Percentiles rank a stretch among this genome's conserved stretches.
Conservation (phyloP, 1,284 basidiomycete species). For the Pseudozyma thailandica region DNA sequence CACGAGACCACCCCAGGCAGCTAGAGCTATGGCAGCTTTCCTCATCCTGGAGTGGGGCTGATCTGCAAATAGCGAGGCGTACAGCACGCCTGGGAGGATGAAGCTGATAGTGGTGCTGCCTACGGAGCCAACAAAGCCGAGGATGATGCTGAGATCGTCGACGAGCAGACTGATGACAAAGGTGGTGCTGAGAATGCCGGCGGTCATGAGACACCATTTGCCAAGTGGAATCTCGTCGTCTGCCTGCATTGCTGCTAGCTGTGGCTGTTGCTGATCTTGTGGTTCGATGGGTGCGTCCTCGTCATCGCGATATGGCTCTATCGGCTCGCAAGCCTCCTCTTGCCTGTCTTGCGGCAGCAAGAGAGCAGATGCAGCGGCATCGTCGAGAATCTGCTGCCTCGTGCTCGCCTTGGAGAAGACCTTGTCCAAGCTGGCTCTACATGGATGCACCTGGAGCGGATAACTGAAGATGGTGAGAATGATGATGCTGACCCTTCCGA, state of each 20-base stretch:
- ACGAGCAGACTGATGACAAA: constrained; percentile 60
- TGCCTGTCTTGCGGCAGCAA: not conserved
- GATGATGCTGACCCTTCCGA: constrained; percentile 93
- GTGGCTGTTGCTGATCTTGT: not conserved
- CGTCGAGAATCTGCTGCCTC: constrained; percentile 40
- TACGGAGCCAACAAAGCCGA: constrained; percentile 92
- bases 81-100: constrained; percentile 80
- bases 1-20: constrained; percentile 52
- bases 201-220: constrained; percentile 58
- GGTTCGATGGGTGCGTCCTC: constrained; percentile 15
- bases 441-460: constrained; percentile 81
- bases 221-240: constrained; percentile 40
- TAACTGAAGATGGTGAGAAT: constrained; percentile 74
- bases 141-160: constrained; percentile 65
- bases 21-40: constrained; percentile 35
- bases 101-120: constrained; percentile 97
- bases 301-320: constrained; percentile 53
- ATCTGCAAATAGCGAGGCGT: constrained; percentile 43
- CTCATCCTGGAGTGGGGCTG: constrained; percentile 32
- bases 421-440: constrained; percentile 90
- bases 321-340: constrained; percentile 9
- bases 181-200: constrained; percentile 55
- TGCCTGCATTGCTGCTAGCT: constrained; percentile 1
- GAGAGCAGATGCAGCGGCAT: constrained; percentile 27
- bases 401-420: constrained; percentile 72